Evolutionary conservation across 805 yeast species (phyloP), one percentile per base, ranked within the genome.

Genomic region (Lipomyces lipofer): DNA sequence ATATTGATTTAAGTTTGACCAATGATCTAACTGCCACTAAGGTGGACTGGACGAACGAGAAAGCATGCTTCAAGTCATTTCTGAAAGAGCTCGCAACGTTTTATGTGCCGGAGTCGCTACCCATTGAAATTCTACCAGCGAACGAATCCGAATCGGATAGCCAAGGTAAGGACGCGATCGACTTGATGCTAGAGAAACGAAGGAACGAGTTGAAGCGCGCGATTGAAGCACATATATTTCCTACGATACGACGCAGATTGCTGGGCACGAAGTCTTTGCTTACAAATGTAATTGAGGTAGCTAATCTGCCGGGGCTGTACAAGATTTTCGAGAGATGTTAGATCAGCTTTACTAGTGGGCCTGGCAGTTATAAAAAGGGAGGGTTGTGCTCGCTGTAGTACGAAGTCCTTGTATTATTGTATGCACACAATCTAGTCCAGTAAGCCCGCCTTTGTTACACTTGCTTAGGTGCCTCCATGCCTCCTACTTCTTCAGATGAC

Each of bases 281-380:
- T 3, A 28, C 49, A 7, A 50, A 38, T n/a, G 81, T 90, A 3
- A 78, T 88, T 4, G 96, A 92, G 68, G 81, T 94, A 35, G 97
- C 99, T 0, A 90, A 85, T 66, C 70, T 94, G 28, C 98, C 98
- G 1, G 96, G 96, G 0, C 73, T 94, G 52, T 94, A 94, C 70
- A 81, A 78, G 64, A 95, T 95, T 3, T 94, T 94, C 74, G 99
- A 94, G 72, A 77, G 99, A 67, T 94, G 99, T 28, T 54, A 43
- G 35, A 13, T 21, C 7, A 10, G 19, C 38, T 2, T n/a, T n/a
- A n/a, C n/a, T n/a, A n/a, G n/a, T n/a, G n/a, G n/a, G n/a, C n/a
- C n/a, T n/a, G n/a, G n/a, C n/a, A n/a, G n/a, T n/a, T n/a, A n/a
- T n/a, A n/a, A n/a, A n/a, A n/a, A n/a, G n/a, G n/a, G n/a, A n/a